These are phyloP conservation scores for Suillus plorans DNA, from an alignment of 768 basidiomycete species.

Conservation along the genomic window DNA sequence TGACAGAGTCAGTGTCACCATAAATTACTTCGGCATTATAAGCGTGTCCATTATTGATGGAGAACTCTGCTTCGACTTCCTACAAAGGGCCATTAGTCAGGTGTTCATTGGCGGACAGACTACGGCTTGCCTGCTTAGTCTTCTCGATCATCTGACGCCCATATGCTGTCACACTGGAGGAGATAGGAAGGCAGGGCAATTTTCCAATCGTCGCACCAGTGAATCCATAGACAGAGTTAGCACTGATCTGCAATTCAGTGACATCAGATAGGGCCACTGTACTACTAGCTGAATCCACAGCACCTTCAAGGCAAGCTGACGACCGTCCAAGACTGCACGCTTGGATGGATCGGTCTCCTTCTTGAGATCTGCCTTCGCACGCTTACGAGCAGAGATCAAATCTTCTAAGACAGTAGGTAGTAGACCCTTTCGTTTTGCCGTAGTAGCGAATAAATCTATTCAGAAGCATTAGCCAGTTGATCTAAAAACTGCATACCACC, in stretches of 20 bases:
- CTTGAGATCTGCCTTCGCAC: slow-evolving; percentile 94
- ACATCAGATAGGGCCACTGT: not conserved
- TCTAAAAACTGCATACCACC: not conserved
- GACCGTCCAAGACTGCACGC: slow-evolving; percentile 94
- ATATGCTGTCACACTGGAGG: slow-evolving; percentile 93
- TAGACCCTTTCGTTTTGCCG: slow-evolving; percentile 77
- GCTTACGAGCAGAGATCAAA: slow-evolving; percentile 88
- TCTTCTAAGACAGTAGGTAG: slow-evolving; percentile 93
- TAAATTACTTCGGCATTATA: slow-evolving; percentile 95
- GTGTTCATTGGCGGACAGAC: not conserved
- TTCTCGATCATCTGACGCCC: slow-evolving; percentile 99
- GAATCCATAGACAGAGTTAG: slow-evolving; percentile 99
- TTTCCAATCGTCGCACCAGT: slow-evolving; percentile 98
- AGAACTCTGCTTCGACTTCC: slow-evolving; percentile 91
- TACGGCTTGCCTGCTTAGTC: slow-evolving; percentile 72
- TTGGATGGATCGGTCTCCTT: slow-evolving; percentile 97
- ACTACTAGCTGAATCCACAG: not conserved
- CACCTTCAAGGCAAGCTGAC: slow-evolving; percentile 95
- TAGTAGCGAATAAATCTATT: slow-evolving; percentile 81
- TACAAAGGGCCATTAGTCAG: slow-evolving; percentile 22
- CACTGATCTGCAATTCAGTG: slow-evolving; percentile 74
- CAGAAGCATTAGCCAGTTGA: not conserved
- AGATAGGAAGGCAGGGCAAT: slow-evolving; percentile 92
- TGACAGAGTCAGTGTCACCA: slow-evolving; percentile 99
- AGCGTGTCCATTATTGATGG: slow-evolving; percentile 76